phyloP scores from a whole-genome alignment of 139 green algal species.

The Chlamydomonas sphaeroides region DNA sequence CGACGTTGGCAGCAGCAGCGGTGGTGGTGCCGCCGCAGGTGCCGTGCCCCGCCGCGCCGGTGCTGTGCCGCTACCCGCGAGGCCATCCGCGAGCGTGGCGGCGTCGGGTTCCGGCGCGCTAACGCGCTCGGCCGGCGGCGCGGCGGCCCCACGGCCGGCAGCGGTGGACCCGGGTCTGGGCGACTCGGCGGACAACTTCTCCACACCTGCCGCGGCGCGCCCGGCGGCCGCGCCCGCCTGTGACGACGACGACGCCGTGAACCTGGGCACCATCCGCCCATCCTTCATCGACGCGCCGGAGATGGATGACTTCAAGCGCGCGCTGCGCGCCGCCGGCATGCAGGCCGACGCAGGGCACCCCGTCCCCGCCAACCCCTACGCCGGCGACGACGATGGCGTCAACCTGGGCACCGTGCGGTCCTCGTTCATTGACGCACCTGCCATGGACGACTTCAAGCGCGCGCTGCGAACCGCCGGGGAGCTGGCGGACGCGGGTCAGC shows the following conservation, averaged over 20 bases:
- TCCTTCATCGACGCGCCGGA: constrained; percentile 15
- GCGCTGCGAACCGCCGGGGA: constrained; percentile 2
- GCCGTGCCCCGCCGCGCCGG: too few species aligned
- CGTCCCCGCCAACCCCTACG: neutral
- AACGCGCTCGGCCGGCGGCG: too few species aligned
- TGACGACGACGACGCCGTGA: constrained; percentile 5
- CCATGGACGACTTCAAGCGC: constrained; percentile 7
- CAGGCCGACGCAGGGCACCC: neutral
- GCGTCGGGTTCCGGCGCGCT: too few species aligned
- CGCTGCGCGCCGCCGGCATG: neutral
- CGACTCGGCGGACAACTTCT: constrained; percentile 21
- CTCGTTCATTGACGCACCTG: constrained; percentile 9
- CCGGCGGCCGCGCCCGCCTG: neutral
- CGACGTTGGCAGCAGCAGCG: neutral
- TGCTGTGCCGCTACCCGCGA: too few species aligned
- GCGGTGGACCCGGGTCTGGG: too few species aligned
- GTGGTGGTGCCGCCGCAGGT: neutral
- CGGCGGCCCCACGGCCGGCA: too few species aligned
- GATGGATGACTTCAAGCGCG: constrained; percentile 7
- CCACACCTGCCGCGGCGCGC: neutral
- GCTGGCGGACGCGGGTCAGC: neutral
- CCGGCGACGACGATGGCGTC: constrained; percentile 4
- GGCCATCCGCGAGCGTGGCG: too few species aligned
- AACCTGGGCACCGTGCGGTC: constrained; percentile 29
- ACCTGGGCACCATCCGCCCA: constrained; percentile 26